Evolutionary conservation across 495 filamentous ascomycete genomes (phyloP), one percentile per base, ranked within the genome.

Genomic region (Choiromyces venosus): DNA sequence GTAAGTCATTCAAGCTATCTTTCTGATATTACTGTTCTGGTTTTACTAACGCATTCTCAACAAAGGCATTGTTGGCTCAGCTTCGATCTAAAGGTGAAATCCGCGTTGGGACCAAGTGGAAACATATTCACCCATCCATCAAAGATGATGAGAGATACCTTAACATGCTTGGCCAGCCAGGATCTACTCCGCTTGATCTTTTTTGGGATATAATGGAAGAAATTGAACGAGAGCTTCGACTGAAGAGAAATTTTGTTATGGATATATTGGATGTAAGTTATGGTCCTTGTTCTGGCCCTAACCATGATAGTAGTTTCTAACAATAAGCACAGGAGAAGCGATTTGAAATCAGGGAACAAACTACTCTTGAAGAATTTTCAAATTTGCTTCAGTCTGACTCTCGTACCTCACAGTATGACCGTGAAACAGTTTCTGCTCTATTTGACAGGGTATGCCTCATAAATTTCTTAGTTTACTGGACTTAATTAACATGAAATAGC

Each of bases 171-270:
- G 95, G 94, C 64, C 93, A 95, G 77, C 80, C 88, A 61, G 96
- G 96, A 69, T 97, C 95, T 5, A 91, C 88, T 6, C 92, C 94
- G n/a, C 85, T 97, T 73, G 95, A 99, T 72, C 85, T 99, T 12
- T 97, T 98, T 83, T 97, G 96, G 94, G 96, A 99, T 83, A 86
- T 93, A 67, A 87, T 98, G 21, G 94, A 97, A 81, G 94, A 97
- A 82, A 93, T 97, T 83, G 93, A 98, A 74, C 88, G 91, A 67
- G 88, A 89, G 29, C 84, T 98, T 21, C 90, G 96, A 61, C 87
- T 87, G 67, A 91, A 90, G 66, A 87, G 94, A 39, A 96, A 96
- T 81, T 89, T 93, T 79, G 90, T 96, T 4, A 85, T 94, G 67
- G 95, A 98, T 82, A 92, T 96, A 67, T 86, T 98, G 74, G 93